phyloP scores from a whole-genome alignment of 1,139 yeast species.

The Pichia sp. region DNA sequence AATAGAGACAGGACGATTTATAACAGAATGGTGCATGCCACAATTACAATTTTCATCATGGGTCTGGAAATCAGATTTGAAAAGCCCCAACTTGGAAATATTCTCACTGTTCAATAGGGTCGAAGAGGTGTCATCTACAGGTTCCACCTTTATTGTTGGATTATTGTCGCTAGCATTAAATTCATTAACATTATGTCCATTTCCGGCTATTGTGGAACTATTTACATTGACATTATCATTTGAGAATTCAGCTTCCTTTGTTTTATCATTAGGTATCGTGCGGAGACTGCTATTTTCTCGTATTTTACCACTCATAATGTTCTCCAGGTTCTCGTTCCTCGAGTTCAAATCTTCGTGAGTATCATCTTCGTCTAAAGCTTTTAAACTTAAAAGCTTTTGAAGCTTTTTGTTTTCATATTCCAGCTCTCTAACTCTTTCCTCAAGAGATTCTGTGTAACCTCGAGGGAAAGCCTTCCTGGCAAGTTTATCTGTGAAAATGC shows the following conservation, averaged over 20 bases:
- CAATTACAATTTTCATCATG: constrained; percentile 50
- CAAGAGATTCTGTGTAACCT: constrained; percentile 70
- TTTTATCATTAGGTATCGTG: neutral
- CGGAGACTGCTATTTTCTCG: neutral
- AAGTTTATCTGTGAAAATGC: constrained; percentile 64
- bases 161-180: neutral
- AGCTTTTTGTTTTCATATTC: constrained; percentile 48
- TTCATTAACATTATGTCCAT: neutral
- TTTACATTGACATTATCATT: neutral
- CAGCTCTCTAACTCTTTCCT: constrained; percentile 48
- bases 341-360: neutral
- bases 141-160: neutral
- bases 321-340: neutral
- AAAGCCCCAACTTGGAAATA: constrained; percentile 1
- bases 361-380: constrained; percentile 26
- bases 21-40: constrained; percentile 43
- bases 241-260: too few species aligned
- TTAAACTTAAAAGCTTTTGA: constrained; percentile 50
- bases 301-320: neutral
- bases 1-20: constrained; percentile 56
- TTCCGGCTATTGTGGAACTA: neutral
- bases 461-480: constrained; percentile 69
- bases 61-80: constrained; percentile 21
- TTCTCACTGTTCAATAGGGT: constrained; percentile 3
- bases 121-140: neutral